Evolutionary conservation across 768 basidiomycete species (phyloP).

Genomic region (Auriscalpium microsporum): DNA sequence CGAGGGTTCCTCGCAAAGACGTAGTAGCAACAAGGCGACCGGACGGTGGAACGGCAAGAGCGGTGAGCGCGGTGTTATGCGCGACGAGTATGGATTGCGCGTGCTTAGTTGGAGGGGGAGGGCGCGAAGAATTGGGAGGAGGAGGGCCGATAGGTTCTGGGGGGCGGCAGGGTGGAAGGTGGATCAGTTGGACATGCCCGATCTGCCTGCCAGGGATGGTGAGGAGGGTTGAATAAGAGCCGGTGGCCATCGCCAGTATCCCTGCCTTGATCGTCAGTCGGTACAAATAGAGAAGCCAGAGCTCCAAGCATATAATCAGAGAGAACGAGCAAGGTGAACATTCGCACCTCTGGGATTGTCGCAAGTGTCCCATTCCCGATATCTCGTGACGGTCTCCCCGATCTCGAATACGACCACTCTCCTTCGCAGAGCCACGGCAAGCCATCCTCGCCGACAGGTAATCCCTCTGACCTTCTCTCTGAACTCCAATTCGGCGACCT

Average conservation of each 20-base stretch:
- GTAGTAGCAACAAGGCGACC: conserved; percentile 79
- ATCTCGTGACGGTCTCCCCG: conserved; percentile 50
- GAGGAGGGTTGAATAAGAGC: conserved; percentile 69
- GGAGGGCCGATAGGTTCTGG: conserved; percentile 52
- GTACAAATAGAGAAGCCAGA: no score
- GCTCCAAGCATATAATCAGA: no score
- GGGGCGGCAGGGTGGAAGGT: conserved; percentile 70
- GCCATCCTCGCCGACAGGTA: conserved; percentile 75
- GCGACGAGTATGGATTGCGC: conserved; percentile 78
- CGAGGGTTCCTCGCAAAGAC: conserved; percentile 73
- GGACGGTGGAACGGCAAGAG: conserved; percentile 68
- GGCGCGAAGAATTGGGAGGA: conserved; percentile 39
- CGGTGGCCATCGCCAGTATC: conserved; percentile 73
- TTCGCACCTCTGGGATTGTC: conserved; percentile 74
- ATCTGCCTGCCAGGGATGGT: conserved; percentile 78
- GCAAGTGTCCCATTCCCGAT: conserved; percentile 78
- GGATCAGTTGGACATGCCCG: conserved; percentile 83
- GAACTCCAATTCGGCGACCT: conserved; percentile 87
- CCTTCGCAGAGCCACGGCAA: conserved; percentile 71
- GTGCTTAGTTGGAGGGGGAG: conserved; percentile 49
- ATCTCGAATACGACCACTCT: conserved; percentile 75
- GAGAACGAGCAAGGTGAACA: no score
- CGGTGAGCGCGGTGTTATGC: conserved; percentile 71
- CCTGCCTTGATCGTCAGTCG: conserved; percentile 35
- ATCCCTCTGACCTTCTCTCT: conserved; percentile 75